Percentiles rank a stretch among this genome's conserved stretches.
phyloP scores from a whole-genome alignment of 2,329 filamentous ascomycete species.

The Ophiostoma sp. region DNA sequence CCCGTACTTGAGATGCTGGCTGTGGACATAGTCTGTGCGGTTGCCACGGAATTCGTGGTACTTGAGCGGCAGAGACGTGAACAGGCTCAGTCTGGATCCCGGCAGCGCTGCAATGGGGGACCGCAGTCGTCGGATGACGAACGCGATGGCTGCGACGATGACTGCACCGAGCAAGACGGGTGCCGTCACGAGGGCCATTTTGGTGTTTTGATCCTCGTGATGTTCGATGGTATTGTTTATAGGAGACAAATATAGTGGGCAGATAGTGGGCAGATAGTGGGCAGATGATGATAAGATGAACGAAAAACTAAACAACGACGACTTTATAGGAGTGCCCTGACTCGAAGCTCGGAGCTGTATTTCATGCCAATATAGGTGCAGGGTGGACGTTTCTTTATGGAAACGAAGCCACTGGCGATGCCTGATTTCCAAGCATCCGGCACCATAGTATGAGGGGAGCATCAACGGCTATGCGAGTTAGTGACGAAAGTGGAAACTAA shows the following conservation, averaged over 20 bases:
- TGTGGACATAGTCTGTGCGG: conserved; percentile 51
- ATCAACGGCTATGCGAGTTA: not conserved
- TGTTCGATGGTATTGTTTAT: no score
- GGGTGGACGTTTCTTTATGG: not conserved
- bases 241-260: no score
- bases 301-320: not conserved
- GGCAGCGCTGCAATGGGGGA: conserved; percentile 42
- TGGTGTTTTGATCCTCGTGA: not conserved
- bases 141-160: conserved; percentile 18
- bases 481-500: not conserved
- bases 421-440: not conserved
- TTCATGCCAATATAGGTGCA: not conserved
- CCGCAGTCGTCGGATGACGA: conserved; percentile 24
- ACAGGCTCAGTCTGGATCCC: conserved; percentile 44
- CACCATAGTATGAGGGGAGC: not conserved
- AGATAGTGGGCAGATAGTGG: no score
- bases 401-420: not conserved
- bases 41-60: conserved; percentile 52
- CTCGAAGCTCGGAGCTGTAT: not conserved
- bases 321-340: not conserved
- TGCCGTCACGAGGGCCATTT: conserved; percentile 13
- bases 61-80: conserved; percentile 49
- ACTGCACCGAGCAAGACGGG: conserved; percentile 13
- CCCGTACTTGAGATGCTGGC: conserved; percentile 51
- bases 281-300: not conserved